These are phyloP conservation scores for Nymphaea colorata DNA, from an alignment of 164 flowering plant species.

Conservation along the genomic window DNA sequence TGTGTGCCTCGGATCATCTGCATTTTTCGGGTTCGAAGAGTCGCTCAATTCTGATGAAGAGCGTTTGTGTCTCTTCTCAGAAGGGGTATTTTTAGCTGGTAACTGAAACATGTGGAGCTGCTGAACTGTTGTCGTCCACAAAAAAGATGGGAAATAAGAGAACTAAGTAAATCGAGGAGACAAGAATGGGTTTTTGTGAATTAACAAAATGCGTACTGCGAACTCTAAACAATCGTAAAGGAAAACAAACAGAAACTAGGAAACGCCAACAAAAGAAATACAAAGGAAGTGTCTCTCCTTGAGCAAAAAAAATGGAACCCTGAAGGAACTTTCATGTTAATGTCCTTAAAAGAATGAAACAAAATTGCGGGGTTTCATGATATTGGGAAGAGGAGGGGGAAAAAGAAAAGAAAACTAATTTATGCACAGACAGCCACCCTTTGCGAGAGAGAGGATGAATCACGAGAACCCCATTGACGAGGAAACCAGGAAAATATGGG, in stretches of 20 bases:
- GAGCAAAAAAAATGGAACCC: neutral
- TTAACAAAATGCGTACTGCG: neutral
- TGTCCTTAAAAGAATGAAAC: neutral
- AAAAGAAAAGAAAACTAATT: neutral
- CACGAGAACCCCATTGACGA: too few relatives aligned
- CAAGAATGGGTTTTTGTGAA: neutral
- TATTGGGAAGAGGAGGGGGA: too few relatives aligned
- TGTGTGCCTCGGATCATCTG: conserved; percentile 66
- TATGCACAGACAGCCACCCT: neutral
- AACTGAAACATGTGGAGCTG: conserved; percentile 36
- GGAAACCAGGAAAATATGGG: neutral
- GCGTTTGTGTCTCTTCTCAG: conserved; percentile 55
- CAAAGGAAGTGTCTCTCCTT: neutral
- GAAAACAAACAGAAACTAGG: neutral
- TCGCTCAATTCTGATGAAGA: conserved; percentile 86
- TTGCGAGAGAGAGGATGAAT: neutral
- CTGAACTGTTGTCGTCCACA: conserved; percentile 30
- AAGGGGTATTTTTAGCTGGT: conserved; percentile 18
- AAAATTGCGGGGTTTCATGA: neutral
- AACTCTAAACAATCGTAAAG: neutral
- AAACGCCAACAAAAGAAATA: neutral
- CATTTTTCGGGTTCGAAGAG: conserved; percentile 40
- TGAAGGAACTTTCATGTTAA: neutral
- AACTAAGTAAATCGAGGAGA: neutral
- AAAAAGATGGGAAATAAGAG: neutral